Percentiles rank a stretch among this genome's conserved stretches.
phyloP scores from a whole-genome alignment of 768 basidiomycete genomes.

The Tulasnella sp. region DNA sequence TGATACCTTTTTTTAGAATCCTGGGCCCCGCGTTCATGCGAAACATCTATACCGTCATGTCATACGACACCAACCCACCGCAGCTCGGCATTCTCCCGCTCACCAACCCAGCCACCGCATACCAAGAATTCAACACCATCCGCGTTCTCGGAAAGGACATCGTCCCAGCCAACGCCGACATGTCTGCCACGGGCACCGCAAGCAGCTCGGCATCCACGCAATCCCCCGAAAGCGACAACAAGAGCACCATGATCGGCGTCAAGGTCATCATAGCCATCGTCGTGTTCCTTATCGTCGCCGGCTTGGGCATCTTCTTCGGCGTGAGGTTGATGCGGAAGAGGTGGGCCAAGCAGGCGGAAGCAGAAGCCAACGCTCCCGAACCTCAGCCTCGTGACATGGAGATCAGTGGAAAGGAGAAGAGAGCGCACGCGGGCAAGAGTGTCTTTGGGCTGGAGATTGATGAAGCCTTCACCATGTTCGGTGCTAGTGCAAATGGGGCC shows the following conservation, averaged over 20 bases:
- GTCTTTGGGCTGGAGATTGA: constrained; percentile 17
- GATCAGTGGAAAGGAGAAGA: neutral
- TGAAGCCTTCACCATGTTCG: constrained; percentile 29
- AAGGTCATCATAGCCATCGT: constrained; percentile 63
- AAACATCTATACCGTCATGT: constrained; percentile 77
- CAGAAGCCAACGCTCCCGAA: neutral
- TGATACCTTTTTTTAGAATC: constrained; percentile 51
- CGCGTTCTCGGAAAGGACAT: constrained; percentile 68
- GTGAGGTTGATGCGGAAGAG: constrained; percentile 9
- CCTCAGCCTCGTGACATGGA: neutral
- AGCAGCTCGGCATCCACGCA: constrained; percentile 13
- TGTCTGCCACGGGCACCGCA: constrained; percentile 25
- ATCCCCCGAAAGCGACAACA: constrained; percentile 40
- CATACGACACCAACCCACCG: constrained; percentile 58
- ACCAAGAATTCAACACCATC: constrained; percentile 70
- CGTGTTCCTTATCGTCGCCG: constrained; percentile 61
- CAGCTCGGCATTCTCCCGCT: constrained; percentile 64
- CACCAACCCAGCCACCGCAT: constrained; percentile 62
- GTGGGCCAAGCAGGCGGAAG: neutral
- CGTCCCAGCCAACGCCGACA: constrained; percentile 10
- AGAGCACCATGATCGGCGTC: constrained; percentile 60
- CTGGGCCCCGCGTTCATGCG: constrained; percentile 79
- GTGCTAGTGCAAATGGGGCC: neutral
- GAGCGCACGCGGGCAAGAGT: neutral
- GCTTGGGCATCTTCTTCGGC: constrained; percentile 53